Conservation (phyloP, 2,329 filamentous ascomycete genomes). For the Cadophora luteo-olivacea region DNA sequence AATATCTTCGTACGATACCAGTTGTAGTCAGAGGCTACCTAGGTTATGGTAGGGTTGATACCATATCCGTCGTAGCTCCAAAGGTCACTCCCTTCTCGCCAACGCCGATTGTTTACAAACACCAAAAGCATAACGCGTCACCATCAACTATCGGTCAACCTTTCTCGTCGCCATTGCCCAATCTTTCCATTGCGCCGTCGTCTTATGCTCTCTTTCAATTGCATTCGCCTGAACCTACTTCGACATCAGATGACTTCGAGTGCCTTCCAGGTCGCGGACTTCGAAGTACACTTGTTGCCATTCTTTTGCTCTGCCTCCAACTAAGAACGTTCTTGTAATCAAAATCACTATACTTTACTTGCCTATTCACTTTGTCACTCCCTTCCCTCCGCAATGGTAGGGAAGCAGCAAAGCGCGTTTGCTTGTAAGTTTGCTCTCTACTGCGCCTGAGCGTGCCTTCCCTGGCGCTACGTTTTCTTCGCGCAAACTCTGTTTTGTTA, state of each 20-base stretch:
- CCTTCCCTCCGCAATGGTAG: neutral
- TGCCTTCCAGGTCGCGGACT: too few relatives aligned
- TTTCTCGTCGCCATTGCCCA: neutral
- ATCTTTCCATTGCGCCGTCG: neutral
- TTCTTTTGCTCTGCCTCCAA: neutral
- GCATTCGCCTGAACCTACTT: neutral
- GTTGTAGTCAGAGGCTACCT: neutral
- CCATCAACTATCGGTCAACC: neutral
- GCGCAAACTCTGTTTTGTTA: slow-evolving; percentile 11
- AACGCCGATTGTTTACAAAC: neutral
- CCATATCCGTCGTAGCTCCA: neutral
- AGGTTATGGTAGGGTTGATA: neutral
- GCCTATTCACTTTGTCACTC: neutral
- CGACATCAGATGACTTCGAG: neutral
- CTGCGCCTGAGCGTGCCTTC: slow-evolving; percentile 14
- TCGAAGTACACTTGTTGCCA: too few relatives aligned
- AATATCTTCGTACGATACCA: too few relatives aligned
- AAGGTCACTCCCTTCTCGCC: neutral
- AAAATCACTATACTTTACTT: neutral
- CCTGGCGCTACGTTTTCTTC: neutral
- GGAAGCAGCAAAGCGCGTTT: neutral
- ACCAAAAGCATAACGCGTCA: neutral
- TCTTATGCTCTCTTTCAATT: neutral
- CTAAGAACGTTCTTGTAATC: neutral
- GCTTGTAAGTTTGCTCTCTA: slow-evolving; percentile 15